Conservation (phyloP, 352 stramenopile species). For the Hyaloperonospora brassicae region DNA sequence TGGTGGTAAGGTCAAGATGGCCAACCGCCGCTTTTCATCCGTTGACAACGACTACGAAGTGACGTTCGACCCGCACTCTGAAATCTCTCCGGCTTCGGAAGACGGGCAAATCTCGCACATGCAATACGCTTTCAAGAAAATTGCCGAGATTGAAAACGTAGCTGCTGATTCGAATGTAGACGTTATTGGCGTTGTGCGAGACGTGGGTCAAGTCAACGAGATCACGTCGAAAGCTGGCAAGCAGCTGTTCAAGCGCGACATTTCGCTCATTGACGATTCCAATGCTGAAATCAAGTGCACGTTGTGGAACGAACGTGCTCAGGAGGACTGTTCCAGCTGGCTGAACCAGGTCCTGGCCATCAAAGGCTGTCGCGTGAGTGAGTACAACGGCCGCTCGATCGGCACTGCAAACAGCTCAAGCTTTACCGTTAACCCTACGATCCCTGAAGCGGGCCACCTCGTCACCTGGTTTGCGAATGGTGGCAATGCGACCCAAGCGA, state of each 20-base stretch:
- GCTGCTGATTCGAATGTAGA: conserved; percentile 88
- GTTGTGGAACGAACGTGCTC: conserved; percentile 91
- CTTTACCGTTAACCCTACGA: conserved; percentile 80
- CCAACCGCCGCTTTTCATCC: conserved; percentile 95
- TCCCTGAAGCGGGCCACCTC: conserved; percentile 77
- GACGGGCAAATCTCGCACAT: conserved; percentile 87
- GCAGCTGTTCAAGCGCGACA: conserved; percentile 95
- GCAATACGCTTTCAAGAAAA: conserved; percentile 91
- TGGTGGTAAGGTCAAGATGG: conserved; percentile 93
- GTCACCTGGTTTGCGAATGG: conserved; percentile 82
- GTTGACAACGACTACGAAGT: conserved; percentile 98
- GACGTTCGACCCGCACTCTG: conserved; percentile 93
- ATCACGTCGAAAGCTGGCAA: conserved; percentile 94
- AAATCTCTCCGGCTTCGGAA: conserved; percentile 89
- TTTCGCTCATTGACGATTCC: conserved; percentile 94
- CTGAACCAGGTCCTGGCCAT: conserved; percentile 92
- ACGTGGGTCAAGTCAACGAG: conserved; percentile 83
- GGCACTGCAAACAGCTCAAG: conserved; percentile 74
- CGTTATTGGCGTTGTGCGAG: conserved; percentile 93
- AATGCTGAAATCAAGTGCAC: conserved; percentile 94
- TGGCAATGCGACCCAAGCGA: conserved; percentile 53
- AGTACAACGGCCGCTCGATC: conserved; percentile 91
- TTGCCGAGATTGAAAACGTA: conserved; percentile 86
- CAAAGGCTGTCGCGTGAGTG: conserved; percentile 84
- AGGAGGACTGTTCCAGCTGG: conserved; percentile 77